A percentile compares a stretch with the other conserved stretches of the same genome.
Evolutionary conservation across 768 basidiomycete species (phyloP).

Genomic region (Lactarius quietus): DNA sequence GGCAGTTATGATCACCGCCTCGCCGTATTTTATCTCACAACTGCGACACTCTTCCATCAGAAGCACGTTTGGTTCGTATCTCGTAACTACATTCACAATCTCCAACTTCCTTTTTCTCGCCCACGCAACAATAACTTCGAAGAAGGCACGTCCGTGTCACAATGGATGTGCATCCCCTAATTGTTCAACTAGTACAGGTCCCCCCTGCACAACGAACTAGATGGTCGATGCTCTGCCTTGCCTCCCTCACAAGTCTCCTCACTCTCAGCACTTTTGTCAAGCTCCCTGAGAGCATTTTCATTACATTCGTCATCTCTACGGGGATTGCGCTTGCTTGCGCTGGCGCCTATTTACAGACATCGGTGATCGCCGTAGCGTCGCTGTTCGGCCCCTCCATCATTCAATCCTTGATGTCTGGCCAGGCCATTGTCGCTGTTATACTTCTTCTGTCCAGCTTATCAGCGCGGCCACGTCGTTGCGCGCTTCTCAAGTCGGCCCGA

Average conservation of each 20-base stretch:
- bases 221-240: conserved; percentile 47
- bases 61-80: conserved; percentile 45
- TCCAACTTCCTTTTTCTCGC: conserved; percentile 68
- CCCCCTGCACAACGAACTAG: conserved; percentile 58
- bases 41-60: conserved; percentile 56
- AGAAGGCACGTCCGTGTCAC: conserved; percentile 47
- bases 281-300: conserved; percentile 53
- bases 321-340: conserved; percentile 55
- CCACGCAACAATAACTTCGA: conserved; percentile 67
- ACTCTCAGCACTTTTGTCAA: conserved; percentile 63
- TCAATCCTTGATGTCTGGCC: conserved; percentile 76
- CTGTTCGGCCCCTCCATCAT: conserved; percentile 71
- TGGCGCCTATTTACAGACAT: conserved; percentile 73
- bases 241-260: conserved; percentile 54
- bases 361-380: conserved; percentile 76
- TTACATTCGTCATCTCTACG: conserved; percentile 60
- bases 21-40: conserved; percentile 74
- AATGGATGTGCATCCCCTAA: background rate
- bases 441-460: conserved; percentile 70
- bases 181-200: conserved; percentile 39
- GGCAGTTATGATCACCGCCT: conserved; percentile 83
- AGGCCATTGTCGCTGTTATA: conserved; percentile 80
- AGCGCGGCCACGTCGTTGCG: conserved; percentile 58
- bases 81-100: conserved; percentile 49
- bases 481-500: conserved; percentile 21